phyloP scores from a whole-genome alignment of 2,329 filamentous ascomycete species.

The Trichoderma sp. region DNA sequence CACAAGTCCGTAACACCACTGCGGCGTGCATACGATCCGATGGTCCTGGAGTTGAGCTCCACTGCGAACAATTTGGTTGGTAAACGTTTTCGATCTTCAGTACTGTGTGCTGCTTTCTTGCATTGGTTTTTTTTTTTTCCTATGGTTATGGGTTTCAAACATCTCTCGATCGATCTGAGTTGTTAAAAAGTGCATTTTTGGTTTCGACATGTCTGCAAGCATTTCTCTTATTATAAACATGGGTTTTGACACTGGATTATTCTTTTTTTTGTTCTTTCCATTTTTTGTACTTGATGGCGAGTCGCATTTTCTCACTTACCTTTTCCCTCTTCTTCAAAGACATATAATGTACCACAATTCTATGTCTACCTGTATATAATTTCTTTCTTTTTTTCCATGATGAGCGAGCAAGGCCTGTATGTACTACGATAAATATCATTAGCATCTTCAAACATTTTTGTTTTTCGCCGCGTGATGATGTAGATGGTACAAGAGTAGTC shows the following conservation, averaged over 20 bases:
- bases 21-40: conserved; percentile 45
- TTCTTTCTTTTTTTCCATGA: not conserved
- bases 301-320: not conserved
- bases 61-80: conserved; percentile 55
- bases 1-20: conserved; percentile 47
- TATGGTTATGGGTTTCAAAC: not conserved
- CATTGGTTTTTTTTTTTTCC: not conserved
- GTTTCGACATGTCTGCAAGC: not conserved
- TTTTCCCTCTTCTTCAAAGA: not conserved
- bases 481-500: not conserved
- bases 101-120: not conserved
- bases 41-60: conserved; percentile 52
- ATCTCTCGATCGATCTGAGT: not conserved
- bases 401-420: not conserved
- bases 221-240: not conserved
- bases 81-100: conserved; percentile 31
- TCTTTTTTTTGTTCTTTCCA: not conserved
- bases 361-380: conserved; percentile 8
- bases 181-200: not conserved
- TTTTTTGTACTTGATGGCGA: not conserved
- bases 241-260: not conserved
- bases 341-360: not conserved
- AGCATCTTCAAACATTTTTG: not conserved
- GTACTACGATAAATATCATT: not conserved
- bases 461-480: not conserved